Evolutionary conservation across 78 protist species (phyloP).

Genomic region (Trichosphaerium sp.): DNA sequence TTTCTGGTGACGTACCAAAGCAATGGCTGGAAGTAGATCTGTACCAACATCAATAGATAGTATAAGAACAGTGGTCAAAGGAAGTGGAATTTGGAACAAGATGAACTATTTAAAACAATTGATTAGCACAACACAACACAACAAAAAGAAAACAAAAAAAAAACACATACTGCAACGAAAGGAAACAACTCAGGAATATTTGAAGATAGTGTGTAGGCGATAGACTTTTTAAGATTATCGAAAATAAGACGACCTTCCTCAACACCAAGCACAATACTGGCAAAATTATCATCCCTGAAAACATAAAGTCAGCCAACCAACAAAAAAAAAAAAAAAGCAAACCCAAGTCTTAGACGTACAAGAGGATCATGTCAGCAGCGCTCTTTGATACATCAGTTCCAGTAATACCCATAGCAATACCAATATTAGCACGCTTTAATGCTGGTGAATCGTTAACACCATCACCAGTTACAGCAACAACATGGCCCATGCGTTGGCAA

Average conservation of each 20-base stretch:
- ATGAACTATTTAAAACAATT: no score
- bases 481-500: slow-evolving; percentile 53
- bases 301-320: no score
- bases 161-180: no score
- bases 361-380: slow-evolving; percentile 88
- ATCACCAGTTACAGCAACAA: slow-evolving; percentile 91
- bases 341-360: no score
- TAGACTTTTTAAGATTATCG: slow-evolving; percentile 43
- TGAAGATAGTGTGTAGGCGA: slow-evolving; percentile 39
- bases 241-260: slow-evolving; percentile 65
- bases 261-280: slow-evolving; percentile 76
- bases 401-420: slow-evolving; percentile 87
- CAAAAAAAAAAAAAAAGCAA: no score
- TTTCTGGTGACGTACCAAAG: slow-evolving; percentile 11
- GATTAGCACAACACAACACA: no score
- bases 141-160: no score
- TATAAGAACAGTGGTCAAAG: slow-evolving; percentile 69
- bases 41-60: slow-evolving; percentile 76
- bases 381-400: slow-evolving; percentile 91
- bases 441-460: slow-evolving; percentile 98
- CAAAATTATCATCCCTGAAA: slow-evolving; percentile 94
- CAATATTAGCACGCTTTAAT: slow-evolving; percentile 85
- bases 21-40: slow-evolving; percentile 34
- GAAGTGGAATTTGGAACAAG: slow-evolving; percentile 64
- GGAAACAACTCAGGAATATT: slow-evolving; percentile 53